Conservation (phyloP, 768 basidiomycete species). For the Lyophyllum semitale region DNA sequence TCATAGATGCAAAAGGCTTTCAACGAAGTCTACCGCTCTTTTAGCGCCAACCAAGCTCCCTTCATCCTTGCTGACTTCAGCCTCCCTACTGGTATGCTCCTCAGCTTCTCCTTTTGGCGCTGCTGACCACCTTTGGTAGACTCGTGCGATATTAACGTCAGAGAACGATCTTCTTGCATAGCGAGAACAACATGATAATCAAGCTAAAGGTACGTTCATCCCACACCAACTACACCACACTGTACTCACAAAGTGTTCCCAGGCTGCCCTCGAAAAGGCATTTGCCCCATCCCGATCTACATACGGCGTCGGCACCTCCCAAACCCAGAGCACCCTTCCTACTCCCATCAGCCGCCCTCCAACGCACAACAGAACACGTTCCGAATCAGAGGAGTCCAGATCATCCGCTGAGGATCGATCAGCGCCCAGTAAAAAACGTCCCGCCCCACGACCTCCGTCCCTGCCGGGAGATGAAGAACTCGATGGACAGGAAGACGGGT, state of each 20-base stretch:
- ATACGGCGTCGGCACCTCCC: slow-evolving; percentile 49
- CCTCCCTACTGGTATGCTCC: slow-evolving; percentile 69
- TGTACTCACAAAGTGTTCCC: background rate
- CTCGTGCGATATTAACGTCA: slow-evolving; percentile 90
- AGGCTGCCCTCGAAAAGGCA: slow-evolving; percentile 67
- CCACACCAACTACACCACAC: too few species aligned
- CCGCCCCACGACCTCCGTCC: background rate
- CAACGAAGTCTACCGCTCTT: slow-evolving; percentile 90
- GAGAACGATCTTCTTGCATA: slow-evolving; percentile 91
- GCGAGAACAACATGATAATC: slow-evolving; percentile 76
- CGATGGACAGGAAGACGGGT: background rate
- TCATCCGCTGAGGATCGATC: background rate
- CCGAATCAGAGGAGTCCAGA: background rate
- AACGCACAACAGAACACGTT: slow-evolving; percentile 10
- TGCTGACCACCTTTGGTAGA: slow-evolving; percentile 41
- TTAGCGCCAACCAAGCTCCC: slow-evolving; percentile 70
- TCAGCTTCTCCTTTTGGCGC: background rate
- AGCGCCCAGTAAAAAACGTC: slow-evolving; percentile 4
- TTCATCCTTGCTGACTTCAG: slow-evolving; percentile 84
- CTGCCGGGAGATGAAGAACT: background rate
- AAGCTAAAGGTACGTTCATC: slow-evolving; percentile 65
- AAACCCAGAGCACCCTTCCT: slow-evolving; percentile 23
- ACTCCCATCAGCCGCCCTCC: background rate
- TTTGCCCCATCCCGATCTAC: slow-evolving; percentile 77
- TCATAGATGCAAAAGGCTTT: slow-evolving; percentile 82